Evolutionary conservation across 2,329 filamentous ascomycete genomes (phyloP).

Genomic region (Epicoccum nigrum): DNA sequence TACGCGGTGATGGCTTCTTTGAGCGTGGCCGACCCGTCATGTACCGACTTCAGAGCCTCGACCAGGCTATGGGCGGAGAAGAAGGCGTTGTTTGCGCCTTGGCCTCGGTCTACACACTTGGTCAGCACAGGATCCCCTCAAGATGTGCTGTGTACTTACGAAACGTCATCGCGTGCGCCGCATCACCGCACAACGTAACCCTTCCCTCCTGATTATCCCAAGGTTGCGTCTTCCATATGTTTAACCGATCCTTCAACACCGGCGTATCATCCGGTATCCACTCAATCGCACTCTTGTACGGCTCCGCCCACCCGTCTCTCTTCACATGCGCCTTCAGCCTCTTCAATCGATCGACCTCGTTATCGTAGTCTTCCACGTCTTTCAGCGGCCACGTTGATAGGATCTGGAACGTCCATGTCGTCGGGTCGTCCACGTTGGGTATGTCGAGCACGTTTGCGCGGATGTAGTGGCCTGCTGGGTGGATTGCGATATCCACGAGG

Average conservation of each 20-base stretch:
- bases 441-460: slow-evolving; percentile 42
- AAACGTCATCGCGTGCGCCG: slow-evolving; percentile 51
- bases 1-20: slow-evolving; percentile 33
- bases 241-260: slow-evolving; percentile 40
- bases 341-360: slow-evolving; percentile 28
- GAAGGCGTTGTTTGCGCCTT: slow-evolving; percentile 48
- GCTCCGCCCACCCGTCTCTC: slow-evolving; percentile 40
- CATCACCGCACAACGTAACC: slow-evolving; percentile 47
- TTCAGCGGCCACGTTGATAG: slow-evolving; percentile 39
- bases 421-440: slow-evolving; percentile 38
- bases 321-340: slow-evolving; percentile 36
- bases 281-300: slow-evolving; percentile 42
- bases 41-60: slow-evolving; percentile 29
- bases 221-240: slow-evolving; percentile 43
- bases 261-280: slow-evolving; percentile 41
- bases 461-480: slow-evolving; percentile 40
- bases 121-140: background rate
- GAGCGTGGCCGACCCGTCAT: slow-evolving; percentile 9
- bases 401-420: slow-evolving; percentile 46
- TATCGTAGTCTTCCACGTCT: slow-evolving; percentile 37
- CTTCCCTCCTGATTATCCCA: slow-evolving; percentile 45
- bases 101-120: slow-evolving; percentile 39
- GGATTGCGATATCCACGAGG: slow-evolving; percentile 41
- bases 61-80: slow-evolving; percentile 41
- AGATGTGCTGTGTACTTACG: slow-evolving; percentile 23